Base-by-base conservation (phyloP, 2,329 filamentous ascomycete genomes). In the Colletotrichum brevisporum region DNA sequence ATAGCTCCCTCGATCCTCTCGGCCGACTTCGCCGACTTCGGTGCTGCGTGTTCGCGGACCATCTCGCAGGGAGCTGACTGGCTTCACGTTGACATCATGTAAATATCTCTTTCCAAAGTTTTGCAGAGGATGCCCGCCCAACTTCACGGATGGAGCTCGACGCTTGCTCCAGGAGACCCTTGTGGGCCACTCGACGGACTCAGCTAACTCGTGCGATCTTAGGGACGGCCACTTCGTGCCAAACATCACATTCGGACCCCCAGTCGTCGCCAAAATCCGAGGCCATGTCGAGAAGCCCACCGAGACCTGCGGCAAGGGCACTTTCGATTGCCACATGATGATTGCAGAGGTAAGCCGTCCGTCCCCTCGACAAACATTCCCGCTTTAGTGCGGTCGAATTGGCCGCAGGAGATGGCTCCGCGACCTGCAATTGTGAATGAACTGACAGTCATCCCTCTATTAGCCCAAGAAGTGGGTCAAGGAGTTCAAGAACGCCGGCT, bases 251-350 rank as follows among this genome's bases (percentile, higher is more conserved):
- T 98, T 98, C 78, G 96, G 96, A 69, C 91, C 95, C 21, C 95
- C 95, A 5, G 94, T 99, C 45, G 96, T 99, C 53, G 95, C 94
- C 74, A 97, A 95, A 85, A 96, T 99, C 76, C 91, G 96, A 71
- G 86, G 89, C 53, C 93, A 97, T 76, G 95, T 99, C 75, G 91
- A 94, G 66, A 87, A 88, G 74, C 95, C 94, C 3, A 85, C 86
- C 48, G 84, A 87, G 59, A 87, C 87, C 41, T 85, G 92, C 74
- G 94, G 93, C 61, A 92, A 91, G 75, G 96, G 96, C 71, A 98
- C 95, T 15, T 99, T 99, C 80, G 96, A 99, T 83, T 99, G 96
- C 87, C 96, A 99, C 83, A 98, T 99, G 96, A 99, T 99, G 96
- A 97, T 99, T 78, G 91, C 94, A 76, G 95, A 99, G 92, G 94